Percentiles rank a stretch among this genome's conserved stretches.
These are phyloP conservation scores for Phaffia australis DNA, from an alignment of 768 basidiomycete species.

Conservation along the genomic window DNA sequence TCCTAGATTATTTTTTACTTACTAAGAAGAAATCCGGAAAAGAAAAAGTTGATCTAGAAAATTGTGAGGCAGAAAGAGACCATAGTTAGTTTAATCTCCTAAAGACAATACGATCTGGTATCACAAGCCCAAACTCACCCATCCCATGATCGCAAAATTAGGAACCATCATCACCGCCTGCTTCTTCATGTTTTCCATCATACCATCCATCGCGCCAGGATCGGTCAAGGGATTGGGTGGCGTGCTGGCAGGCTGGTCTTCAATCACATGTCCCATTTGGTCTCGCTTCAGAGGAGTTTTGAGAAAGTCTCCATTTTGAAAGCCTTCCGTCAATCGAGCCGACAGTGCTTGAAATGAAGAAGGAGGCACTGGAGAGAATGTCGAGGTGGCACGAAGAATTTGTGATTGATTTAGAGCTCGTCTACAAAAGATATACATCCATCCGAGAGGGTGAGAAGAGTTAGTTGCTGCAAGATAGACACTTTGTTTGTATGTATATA, in stretches of 20 bases:
- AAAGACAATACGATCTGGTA: neutral
- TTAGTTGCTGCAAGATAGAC: constrained; percentile 1
- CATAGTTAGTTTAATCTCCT: neutral
- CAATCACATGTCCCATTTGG: constrained; percentile 32
- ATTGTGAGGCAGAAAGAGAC: neutral
- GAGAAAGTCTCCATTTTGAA: constrained; percentile 58
- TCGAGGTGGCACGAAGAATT: constrained; percentile 67
- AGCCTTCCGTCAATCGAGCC: constrained; percentile 31
- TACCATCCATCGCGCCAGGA: constrained; percentile 86
- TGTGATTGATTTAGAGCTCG: constrained; percentile 59
- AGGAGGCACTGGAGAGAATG: constrained; percentile 61
- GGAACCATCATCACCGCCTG: constrained; percentile 62
- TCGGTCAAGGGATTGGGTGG: constrained; percentile 78
- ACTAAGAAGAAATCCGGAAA: constrained; percentile 97
- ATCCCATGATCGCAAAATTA: constrained; percentile 97
- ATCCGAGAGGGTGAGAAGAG: neutral
- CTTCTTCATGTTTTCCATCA: constrained; percentile 99
- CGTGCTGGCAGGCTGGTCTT: constrained; percentile 32
- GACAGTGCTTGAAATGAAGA: constrained; percentile 36
- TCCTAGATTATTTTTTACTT: constrained; percentile 40
- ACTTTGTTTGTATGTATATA: constrained; percentile 12
- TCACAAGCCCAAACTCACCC: constrained; percentile 35
- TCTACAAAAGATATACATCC: constrained; percentile 49
- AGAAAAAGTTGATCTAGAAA: constrained; percentile 84
- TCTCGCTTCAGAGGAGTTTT: constrained; percentile 60